Base-by-base conservation (phyloP, 2,329 filamentous ascomycete species). In the Hymenoscyphus infarciens region DNA sequence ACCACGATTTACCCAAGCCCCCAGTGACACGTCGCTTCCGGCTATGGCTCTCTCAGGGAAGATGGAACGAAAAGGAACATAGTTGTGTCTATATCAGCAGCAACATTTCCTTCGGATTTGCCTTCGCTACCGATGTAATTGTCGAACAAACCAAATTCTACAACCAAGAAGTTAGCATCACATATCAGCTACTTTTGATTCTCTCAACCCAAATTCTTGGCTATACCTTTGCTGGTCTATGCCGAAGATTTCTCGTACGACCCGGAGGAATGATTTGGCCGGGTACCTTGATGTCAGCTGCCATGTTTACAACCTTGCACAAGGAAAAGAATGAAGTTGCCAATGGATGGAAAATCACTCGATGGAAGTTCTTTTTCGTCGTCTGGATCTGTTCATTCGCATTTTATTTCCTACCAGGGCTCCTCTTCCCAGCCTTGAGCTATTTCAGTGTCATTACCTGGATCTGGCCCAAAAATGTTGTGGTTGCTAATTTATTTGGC, bases 221-320 rank as follows among this genome's bases (percentile, higher is more conserved):
- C 15, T 96, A 96, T 74, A 87, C 91, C 2, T 92, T 96, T 73
- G 92, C 92, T 57, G 92, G 92, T 1, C 80, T 96, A 53, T 90
- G 90, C 1, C 82, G 91, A 62, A 85, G 90, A 57, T 95, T 92
- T 73, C 81, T 96, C 4, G 91, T 96, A 31, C 86, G 91, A 29
- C 92, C 92, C 0, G 90, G 89, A 65, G 90, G 90, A 63, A 96
- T 96, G 89, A 92, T 96, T 56, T 96, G 92, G 92, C 92, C 92
- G 1, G 89, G 89, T 25, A 96, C 92, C 0, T 80, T 96, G 57
- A 92, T 94, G 82, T 94, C 91, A 22, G 91, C 91, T 0, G 88
- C 91, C 70, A 93, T 96, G 90, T 95, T 96, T 71, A 88, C 87
- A 3, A 94, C 91, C 0, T 81, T 96, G 57, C 92, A 96, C 75